Conservation (phyloP, 192 early-diverging fungal genomes). For the Coemansia sp. region DNA sequence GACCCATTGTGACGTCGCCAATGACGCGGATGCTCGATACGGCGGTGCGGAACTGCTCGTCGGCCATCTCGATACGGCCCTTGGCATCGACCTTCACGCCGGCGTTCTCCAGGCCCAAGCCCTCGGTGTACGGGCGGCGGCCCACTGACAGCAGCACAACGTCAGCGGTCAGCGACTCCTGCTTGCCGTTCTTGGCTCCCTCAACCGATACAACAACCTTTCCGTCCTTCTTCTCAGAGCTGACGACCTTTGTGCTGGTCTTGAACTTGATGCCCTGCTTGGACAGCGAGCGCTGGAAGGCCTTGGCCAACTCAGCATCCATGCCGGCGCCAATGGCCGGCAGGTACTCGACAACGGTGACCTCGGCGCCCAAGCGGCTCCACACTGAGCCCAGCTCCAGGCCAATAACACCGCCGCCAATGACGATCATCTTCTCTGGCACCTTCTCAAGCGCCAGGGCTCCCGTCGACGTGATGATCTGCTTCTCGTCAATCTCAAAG, state of each 20-base stretch:
- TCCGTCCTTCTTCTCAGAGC: slow-evolving; percentile 80
- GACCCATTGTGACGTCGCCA: slow-evolving; percentile 94
- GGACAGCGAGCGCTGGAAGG: slow-evolving; percentile 84
- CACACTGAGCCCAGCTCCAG: slow-evolving; percentile 98
- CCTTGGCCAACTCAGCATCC: slow-evolving; percentile 91
- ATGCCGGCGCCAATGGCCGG: slow-evolving; percentile 93
- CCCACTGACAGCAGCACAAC: slow-evolving; percentile 92
- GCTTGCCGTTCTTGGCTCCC: slow-evolving; percentile 76
- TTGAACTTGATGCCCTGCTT: slow-evolving; percentile 99
- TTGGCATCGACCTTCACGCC: slow-evolving; percentile 85
- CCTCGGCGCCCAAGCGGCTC: slow-evolving; percentile 90
- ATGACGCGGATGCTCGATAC: slow-evolving; percentile 89
- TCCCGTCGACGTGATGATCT: slow-evolving; percentile 97
- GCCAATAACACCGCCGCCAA: slow-evolving; percentile 99
- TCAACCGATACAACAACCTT: slow-evolving; percentile 90
- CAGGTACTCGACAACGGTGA: slow-evolving; percentile 94
- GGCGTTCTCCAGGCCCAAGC: slow-evolving; percentile 87
- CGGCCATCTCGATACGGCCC: slow-evolving; percentile 85
- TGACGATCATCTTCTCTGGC: slow-evolving; percentile 97
- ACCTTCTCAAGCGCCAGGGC: slow-evolving; percentile 91
- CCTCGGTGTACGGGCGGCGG: slow-evolving; percentile 91
- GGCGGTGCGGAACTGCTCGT: slow-evolving; percentile 72
- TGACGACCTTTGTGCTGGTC: slow-evolving; percentile 93
- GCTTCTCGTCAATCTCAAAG: slow-evolving; percentile 92
- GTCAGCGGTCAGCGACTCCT: slow-evolving; percentile 86